Base-by-base conservation (phyloP, 768 basidiomycete genomes). In the Mycena albidolilacea region DNA sequence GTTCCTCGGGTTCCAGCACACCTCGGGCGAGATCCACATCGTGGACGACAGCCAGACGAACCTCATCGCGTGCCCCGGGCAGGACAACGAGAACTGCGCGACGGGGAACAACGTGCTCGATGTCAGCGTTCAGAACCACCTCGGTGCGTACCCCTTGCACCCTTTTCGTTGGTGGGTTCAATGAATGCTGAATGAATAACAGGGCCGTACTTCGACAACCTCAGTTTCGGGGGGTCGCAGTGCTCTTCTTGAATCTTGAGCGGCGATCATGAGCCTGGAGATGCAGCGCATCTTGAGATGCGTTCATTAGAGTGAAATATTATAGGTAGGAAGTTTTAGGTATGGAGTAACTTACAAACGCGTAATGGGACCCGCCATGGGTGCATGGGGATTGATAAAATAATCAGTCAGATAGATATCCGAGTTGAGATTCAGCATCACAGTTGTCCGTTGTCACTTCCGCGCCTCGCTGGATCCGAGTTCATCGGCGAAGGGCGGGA, bases 11-110 rank as follows among this genome's bases (percentile, higher is more conserved):
- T 87, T 83, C 79, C 79, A 80, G 41, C 87, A 86, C 67, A 14
- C 64, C 1, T 12, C 9, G 21, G 83, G 84, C 19, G 87, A 88
- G 72, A 78, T 84, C 8, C 86, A 87, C 72, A 86, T 87, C 75
- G 65, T 58, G 4, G 73, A 74, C 43, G 69, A 50, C 46, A 44
- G 50, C 10, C 78, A 79, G 2, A 71, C 76, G 30, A 83, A 78
- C 39, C 75, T 83, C 15, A 76, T 84, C 15, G 68, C 74, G 2
- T 86, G 85, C 72, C 79, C 79, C 2, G 85, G 85, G 30, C 84
- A 86, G 75, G 85, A 86, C 77, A 85, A 86, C 69, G 65, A 76
- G 57, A 23, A 50, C 65, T 76, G 64, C 43, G 43, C 48, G 50
- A 64, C 67, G 4, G 59, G 60, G 30, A 74, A 63, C 52, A 65